Conservation (phyloP, 2,329 filamentous ascomycete species). For the Chrysosporium keratinophilum region DNA sequence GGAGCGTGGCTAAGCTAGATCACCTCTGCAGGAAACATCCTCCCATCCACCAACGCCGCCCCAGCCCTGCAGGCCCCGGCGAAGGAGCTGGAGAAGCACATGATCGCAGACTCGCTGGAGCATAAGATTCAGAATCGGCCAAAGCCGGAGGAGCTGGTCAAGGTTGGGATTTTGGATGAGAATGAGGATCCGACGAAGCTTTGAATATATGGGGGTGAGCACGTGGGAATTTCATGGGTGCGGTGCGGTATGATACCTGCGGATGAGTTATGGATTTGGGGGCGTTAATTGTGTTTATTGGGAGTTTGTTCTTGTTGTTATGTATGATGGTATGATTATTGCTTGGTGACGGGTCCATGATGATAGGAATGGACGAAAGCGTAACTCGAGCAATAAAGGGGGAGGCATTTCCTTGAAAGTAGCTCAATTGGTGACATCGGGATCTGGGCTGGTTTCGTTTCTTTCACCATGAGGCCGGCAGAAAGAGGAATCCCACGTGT, state of each 20-base stretch:
- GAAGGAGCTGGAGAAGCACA: conserved; percentile 74
- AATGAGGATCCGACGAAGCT: conserved; percentile 41
- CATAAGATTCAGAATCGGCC: conserved; percentile 75
- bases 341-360: background rate
- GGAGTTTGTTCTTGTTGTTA: background rate
- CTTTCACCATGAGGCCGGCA: no score
- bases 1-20: background rate
- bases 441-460: no score
- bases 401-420: no score
- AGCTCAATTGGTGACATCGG: no score
- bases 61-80: conserved; percentile 71
- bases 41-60: conserved; percentile 66
- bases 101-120: conserved; percentile 77
- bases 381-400: no score
- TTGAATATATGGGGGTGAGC: background rate
- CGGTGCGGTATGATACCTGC: background rate
- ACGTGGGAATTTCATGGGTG: background rate
- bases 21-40: conserved; percentile 60
- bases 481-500: no score
- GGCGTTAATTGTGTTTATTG: background rate
- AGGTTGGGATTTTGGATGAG: conserved; percentile 66
- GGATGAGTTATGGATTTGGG: background rate
- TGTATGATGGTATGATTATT: background rate
- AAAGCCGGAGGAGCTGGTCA: conserved; percentile 62
- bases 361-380: background rate